A percentile compares a stretch with the other conserved stretches of the same genome.
These are phyloP conservation scores for Kurtzmaniella fragi DNA, from an alignment of 805 yeast species.

Conservation along the genomic window DNA sequence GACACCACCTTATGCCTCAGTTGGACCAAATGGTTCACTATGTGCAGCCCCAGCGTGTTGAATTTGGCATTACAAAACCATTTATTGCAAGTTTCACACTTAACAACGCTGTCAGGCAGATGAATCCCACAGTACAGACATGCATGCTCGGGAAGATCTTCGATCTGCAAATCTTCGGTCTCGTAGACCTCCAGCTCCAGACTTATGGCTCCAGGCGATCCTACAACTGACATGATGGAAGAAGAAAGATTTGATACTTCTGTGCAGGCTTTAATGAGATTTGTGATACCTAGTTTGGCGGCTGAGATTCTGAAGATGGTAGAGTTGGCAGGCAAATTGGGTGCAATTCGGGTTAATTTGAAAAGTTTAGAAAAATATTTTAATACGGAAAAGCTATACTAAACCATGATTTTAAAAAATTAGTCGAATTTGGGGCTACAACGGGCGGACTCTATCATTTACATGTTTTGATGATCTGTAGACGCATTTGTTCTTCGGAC, in stretches of 20 bases:
- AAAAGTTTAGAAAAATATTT: too few relatives aligned
- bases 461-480: too few relatives aligned
- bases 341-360: too few relatives aligned
- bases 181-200: not conserved
- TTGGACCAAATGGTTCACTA: constrained; percentile 77
- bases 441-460: too few relatives aligned
- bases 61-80: constrained; percentile 88
- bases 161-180: too few relatives aligned
- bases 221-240: not conserved
- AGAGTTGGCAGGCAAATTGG: too few relatives aligned
- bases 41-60: constrained; percentile 60
- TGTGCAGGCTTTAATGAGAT: not conserved
- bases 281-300: too few relatives aligned
- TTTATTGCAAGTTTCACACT: constrained; percentile 69
- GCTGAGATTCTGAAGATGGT: not conserved
- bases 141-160: constrained; percentile 16
- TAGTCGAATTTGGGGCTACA: too few relatives aligned
- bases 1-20: constrained; percentile 72
- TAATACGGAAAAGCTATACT: too few relatives aligned
- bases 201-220: not conserved
- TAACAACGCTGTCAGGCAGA: constrained; percentile 58
- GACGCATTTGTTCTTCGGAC: too few relatives aligned
- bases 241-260: not conserved
- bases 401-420: too few relatives aligned
- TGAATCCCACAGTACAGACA: constrained; percentile 74